A percentile compares a stretch with the other conserved stretches of the same genome.
Conservation (phyloP, 768 basidiomycete genomes). For the Xerocomus spinulosus region DNA sequence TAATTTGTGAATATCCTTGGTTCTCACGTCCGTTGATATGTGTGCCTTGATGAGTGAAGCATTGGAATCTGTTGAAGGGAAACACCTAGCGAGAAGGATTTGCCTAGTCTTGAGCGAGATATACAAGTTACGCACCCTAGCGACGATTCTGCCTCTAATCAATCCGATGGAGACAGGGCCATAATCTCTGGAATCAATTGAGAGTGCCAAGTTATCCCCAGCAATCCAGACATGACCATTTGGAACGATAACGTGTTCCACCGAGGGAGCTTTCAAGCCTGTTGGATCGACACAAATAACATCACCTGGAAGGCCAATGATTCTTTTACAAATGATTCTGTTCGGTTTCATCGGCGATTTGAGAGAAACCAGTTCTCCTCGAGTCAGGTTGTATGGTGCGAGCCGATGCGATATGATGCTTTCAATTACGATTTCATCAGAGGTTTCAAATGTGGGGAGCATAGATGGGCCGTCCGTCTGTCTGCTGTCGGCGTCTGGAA, state of each 20-base stretch:
- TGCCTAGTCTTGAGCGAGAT: not conserved
- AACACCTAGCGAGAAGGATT: constrained; percentile 24
- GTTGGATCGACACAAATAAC: constrained; percentile 85
- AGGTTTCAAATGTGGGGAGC: constrained; percentile 64
- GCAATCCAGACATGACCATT: constrained; percentile 85
- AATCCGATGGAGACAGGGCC: constrained; percentile 86
- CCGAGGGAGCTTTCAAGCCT: constrained; percentile 54
- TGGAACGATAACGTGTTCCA: constrained; percentile 75
- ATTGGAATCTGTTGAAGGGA: constrained; percentile 26
- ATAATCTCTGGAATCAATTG: constrained; percentile 87
- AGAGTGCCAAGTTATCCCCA: constrained; percentile 82
- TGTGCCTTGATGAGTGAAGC: constrained; percentile 20
- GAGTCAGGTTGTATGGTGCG: constrained; percentile 45
- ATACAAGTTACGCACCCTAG: constrained; percentile 45
- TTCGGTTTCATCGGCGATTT: constrained; percentile 65
- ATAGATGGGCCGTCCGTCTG: constrained; percentile 76
- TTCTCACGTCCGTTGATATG: constrained; percentile 17
- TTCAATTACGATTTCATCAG: constrained; percentile 62
- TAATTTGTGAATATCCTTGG: not conserved
- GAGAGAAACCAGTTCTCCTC: constrained; percentile 76
- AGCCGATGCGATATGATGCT: constrained; percentile 52
- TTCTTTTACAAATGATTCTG: constrained; percentile 77
- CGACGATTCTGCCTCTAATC: constrained; percentile 61
- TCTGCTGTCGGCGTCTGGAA: not conserved
- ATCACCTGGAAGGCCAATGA: constrained; percentile 89